Conservation (phyloP, 352 stramenopile species). For the Pythium plurisporium region DNA sequence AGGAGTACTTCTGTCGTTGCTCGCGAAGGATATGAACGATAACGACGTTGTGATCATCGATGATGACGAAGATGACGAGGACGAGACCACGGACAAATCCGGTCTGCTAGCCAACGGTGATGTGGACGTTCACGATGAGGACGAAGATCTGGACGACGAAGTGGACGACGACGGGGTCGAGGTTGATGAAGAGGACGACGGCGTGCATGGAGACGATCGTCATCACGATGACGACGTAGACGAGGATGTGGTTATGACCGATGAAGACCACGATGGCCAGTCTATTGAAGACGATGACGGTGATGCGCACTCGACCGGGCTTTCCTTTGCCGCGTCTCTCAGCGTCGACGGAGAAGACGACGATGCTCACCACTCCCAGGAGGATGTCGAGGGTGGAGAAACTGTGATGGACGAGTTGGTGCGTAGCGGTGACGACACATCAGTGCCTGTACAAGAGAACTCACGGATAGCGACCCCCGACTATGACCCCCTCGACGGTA, state of each 20-base stretch:
- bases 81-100: conserved; percentile 19
- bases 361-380: conserved; percentile 7
- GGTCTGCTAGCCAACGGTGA: conserved; percentile 7
- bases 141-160: conserved; percentile 25
- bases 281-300: conserved; percentile 10
- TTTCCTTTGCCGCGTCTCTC: conserved; percentile 15
- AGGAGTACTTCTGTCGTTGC: conserved; percentile 46
- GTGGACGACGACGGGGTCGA: conserved; percentile 31
- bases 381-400: conserved; percentile 4
- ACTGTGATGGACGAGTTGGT: conserved; percentile 3
- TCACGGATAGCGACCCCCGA: conserved; percentile 16
- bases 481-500: conserved; percentile 6
- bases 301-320: conserved; percentile 5
- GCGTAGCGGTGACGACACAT: not conserved
- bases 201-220: not conserved
- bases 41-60: conserved; percentile 56
- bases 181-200: conserved; percentile 29
- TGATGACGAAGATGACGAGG: conserved; percentile 35
- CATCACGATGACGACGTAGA: conserved; percentile 6
- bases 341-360: conserved; percentile 13
- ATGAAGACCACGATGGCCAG: conserved; percentile 16
- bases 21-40: conserved; percentile 44
- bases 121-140: conserved; percentile 28
- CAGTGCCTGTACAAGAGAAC: not conserved
- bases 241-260: conserved; percentile 19